Evolutionary conservation across 192 early-diverging fungal genomes (phyloP).

Genomic region (Entomortierella beljakovae): DNA sequence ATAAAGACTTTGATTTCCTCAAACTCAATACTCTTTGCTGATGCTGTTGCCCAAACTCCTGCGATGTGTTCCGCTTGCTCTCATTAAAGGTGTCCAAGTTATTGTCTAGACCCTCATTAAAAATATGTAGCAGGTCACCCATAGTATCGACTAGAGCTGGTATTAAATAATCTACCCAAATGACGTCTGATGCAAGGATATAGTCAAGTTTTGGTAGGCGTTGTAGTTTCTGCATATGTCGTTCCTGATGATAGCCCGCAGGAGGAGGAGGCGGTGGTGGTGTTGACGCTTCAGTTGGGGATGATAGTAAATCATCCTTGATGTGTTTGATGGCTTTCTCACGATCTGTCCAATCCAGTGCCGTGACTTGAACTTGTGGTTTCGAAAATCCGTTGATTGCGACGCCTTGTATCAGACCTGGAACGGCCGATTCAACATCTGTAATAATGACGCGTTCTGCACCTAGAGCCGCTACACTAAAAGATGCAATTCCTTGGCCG

Average conservation of each 20-base stretch:
- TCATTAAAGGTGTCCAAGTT: not conserved
- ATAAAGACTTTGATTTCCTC: not conserved
- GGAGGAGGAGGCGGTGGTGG: not conserved
- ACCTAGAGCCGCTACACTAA: conserved; percentile 48
- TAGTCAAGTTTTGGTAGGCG: conserved; percentile 34
- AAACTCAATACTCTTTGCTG: not conserved
- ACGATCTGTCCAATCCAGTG: conserved; percentile 43
- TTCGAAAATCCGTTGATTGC: conserved; percentile 25
- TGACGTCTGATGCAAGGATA: conserved; percentile 58
- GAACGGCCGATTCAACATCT: conserved; percentile 42
- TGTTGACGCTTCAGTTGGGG: not conserved
- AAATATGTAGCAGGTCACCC: conserved; percentile 20
- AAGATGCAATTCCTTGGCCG: conserved; percentile 49
- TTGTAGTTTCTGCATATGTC: conserved; percentile 1
- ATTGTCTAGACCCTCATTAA: conserved; percentile 20
- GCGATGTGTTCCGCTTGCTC: not conserved
- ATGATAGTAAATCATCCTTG: conserved; percentile 5
- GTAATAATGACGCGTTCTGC: conserved; percentile 44
- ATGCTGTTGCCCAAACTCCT: not conserved
- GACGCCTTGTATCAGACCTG: conserved; percentile 8
- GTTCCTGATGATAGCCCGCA: not conserved
- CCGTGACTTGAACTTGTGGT: conserved; percentile 29
- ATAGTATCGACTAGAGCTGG: conserved; percentile 54
- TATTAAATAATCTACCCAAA: conserved; percentile 60
- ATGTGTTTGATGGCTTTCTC: conserved; percentile 14